These are phyloP conservation scores for Caryocar brasiliense DNA, from an alignment of 441 rosid species.

Conservation along the genomic window DNA sequence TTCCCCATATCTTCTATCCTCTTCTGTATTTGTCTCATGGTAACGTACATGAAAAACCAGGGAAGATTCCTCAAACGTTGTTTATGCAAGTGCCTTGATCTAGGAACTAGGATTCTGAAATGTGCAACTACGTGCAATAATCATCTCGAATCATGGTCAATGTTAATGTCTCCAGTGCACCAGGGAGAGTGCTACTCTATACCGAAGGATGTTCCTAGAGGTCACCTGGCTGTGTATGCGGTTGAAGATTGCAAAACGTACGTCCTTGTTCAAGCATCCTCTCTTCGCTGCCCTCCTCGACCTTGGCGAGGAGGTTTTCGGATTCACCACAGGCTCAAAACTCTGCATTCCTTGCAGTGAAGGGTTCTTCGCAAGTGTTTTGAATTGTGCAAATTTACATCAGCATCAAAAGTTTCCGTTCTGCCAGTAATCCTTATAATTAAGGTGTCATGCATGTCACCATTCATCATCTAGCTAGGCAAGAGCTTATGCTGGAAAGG, in stretches of 20 bases:
- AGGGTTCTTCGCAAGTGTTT: conserved; percentile 14
- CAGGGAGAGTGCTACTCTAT: neutral
- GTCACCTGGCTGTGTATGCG: conserved; percentile 29
- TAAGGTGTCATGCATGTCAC: too few relatives aligned
- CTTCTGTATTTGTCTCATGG: neutral
- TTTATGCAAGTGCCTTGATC: neutral
- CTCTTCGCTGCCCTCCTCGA: conserved; percentile 30
- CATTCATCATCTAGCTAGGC: too few relatives aligned
- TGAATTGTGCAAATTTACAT: conserved; percentile 6
- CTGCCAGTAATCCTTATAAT: too few relatives aligned
- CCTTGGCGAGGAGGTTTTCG: conserved; percentile 22
- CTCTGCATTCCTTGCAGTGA: conserved; percentile 34
- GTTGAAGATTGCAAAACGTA: conserved; percentile 28
- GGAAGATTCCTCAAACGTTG: neutral
- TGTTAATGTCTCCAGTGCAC: neutral
- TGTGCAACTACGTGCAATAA: too few relatives aligned
- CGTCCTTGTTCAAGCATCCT: conserved; percentile 26
- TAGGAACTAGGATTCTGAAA: neutral
- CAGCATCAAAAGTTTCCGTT: neutral
- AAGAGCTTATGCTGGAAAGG: too few relatives aligned
- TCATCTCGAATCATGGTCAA: neutral
- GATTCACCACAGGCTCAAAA: conserved; percentile 17
- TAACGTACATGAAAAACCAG: neutral
- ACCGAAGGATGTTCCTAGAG: conserved; percentile 32
- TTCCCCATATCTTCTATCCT: neutral